Evolutionary conservation across 768 basidiomycete species (phyloP).

Genomic region (Mycena olivaceomarginata): DNA sequence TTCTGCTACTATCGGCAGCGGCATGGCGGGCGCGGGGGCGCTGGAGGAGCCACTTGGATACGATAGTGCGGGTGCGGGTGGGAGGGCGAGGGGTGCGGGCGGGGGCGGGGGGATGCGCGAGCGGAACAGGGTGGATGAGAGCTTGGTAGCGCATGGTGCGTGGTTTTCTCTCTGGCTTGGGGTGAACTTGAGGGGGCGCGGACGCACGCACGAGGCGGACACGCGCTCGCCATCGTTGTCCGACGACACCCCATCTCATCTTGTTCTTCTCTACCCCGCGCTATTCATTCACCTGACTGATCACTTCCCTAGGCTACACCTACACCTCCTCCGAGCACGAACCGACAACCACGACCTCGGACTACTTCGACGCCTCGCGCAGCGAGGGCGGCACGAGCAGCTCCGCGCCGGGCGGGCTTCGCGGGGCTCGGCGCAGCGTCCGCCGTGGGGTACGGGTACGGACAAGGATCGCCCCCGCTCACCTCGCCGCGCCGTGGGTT

Average conservation of each 20-base stretch:
- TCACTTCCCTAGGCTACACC: conserved; percentile 8
- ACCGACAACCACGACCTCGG: not conserved
- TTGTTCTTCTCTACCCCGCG: too few relatives aligned
- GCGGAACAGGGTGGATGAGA: conserved; percentile 15
- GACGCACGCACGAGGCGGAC: too few relatives aligned
- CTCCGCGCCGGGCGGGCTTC: conserved; percentile 11
- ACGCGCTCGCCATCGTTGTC: not conserved
- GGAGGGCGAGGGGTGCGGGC: not conserved
- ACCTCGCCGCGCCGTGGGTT: conserved; percentile 30
- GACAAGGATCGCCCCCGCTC: not conserved
- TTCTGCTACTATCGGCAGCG: conserved; percentile 12
- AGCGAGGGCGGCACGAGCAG: conserved; percentile 22
- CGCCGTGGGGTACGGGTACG: not conserved
- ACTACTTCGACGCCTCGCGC: conserved; percentile 21
- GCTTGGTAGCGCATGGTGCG: conserved; percentile 28
- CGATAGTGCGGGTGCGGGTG: not conserved
- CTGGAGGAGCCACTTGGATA: not conserved
- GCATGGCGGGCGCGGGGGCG: not conserved
- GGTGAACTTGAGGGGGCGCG: too few relatives aligned
- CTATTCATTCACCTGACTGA: not conserved
- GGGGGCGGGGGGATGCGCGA: not conserved
- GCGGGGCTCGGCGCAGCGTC: conserved; percentile 31
- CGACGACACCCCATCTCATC: too few relatives aligned
- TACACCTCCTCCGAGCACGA: not conserved
- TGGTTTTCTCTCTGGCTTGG: not conserved